phyloP scores from a whole-genome alignment of 2,329 filamentous ascomycete species.

The Fusarium stilboides region DNA sequence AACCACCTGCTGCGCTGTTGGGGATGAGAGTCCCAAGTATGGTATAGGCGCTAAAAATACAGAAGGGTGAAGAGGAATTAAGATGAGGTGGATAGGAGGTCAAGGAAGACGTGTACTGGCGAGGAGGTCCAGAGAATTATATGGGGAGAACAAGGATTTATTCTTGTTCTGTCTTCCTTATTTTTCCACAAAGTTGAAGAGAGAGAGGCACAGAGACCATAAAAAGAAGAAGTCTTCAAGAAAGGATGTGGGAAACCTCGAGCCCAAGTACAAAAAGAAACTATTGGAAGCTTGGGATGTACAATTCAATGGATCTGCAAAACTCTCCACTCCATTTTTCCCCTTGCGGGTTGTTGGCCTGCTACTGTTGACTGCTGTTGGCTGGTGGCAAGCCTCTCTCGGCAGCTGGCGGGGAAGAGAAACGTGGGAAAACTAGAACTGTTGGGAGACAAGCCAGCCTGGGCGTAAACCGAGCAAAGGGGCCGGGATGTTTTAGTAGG shows the following conservation, averaged over 20 bases:
- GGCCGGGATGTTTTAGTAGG: constrained; percentile 12
- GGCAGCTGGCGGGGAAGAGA: constrained; percentile 47
- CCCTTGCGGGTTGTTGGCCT: constrained; percentile 44
- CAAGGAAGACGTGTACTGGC: constrained; percentile 35
- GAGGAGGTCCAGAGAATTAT: constrained; percentile 39
- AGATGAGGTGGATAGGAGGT: constrained; percentile 35
- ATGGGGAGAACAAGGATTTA: constrained; percentile 31
- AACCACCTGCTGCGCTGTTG: constrained; percentile 42
- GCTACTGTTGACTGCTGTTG: constrained; percentile 43
- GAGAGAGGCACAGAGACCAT: constrained; percentile 12
- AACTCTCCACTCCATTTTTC: constrained; percentile 36
- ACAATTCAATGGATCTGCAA: constrained; percentile 44
- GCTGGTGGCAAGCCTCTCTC: constrained; percentile 47
- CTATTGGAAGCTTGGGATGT: constrained; percentile 36
- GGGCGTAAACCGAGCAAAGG: constrained; percentile 40
- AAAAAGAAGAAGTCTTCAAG: constrained; percentile 17
- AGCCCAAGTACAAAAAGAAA: constrained; percentile 44
- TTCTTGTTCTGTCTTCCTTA: constrained; percentile 34
- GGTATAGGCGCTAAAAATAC: constrained; percentile 51
- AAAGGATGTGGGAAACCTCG: constrained; percentile 41
- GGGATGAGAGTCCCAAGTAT: constrained; percentile 36
- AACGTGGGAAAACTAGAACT: constrained; percentile 49
- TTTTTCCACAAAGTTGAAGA: constrained; percentile 12
- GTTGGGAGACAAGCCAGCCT: constrained; percentile 48
- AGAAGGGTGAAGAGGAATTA: constrained; percentile 45